Conservation (phyloP, 352 stramenopile species). For the Phytophthora rubi region DNA sequence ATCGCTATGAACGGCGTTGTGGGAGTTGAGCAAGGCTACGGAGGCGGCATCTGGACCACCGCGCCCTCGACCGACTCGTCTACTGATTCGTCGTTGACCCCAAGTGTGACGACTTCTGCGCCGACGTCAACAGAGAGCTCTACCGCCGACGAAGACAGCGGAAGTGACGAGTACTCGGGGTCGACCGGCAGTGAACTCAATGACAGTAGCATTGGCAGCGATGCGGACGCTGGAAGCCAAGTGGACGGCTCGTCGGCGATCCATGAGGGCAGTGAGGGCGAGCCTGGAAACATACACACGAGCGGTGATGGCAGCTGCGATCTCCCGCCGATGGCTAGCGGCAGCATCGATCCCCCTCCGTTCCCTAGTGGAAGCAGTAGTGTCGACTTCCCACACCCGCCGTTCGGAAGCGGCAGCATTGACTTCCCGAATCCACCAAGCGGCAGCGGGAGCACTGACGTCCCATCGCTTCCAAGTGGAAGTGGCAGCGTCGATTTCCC, state of each 20-base stretch:
- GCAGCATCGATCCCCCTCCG: neutral
- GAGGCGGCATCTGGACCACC: conserved; percentile 21
- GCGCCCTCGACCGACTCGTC: neutral
- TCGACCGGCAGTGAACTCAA: neutral
- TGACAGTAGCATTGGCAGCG: conserved; percentile 1
- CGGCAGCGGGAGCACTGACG: neutral
- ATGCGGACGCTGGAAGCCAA: conserved; percentile 3
- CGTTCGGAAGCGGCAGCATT: conserved; percentile 5
- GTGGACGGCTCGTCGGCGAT: conserved; percentile 2
- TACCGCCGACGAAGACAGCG: neutral
- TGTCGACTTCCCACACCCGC: neutral
- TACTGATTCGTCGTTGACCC: neutral
- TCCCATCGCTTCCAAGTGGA: neutral
- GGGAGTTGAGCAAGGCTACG: conserved; percentile 25
- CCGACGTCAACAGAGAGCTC: conserved; percentile 10
- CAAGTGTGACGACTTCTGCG: neutral
- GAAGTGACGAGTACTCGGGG: neutral
- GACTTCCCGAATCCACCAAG: neutral
- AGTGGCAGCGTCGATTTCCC: neutral
- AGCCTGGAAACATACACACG: neutral
- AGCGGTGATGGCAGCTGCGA: conserved; percentile 12
- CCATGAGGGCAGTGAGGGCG: neutral
- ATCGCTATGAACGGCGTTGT: conserved; percentile 24
- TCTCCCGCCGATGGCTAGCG: conserved; percentile 1
- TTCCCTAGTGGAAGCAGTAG: neutral